phyloP scores from a whole-genome alignment of 768 basidiomycete genomes.

The Mycena olivaceomarginata region DNA sequence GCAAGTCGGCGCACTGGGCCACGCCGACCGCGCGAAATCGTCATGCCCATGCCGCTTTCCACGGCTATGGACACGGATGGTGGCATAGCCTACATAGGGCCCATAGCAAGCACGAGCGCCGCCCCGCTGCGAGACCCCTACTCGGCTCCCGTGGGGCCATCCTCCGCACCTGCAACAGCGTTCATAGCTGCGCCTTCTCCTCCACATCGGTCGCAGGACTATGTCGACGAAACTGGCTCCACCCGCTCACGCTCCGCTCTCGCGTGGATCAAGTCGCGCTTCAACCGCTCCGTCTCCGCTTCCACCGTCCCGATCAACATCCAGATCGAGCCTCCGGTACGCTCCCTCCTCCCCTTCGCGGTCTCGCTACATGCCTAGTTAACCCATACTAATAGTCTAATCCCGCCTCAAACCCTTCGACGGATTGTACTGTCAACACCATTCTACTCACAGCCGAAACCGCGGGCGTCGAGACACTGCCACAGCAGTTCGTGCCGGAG shows the following conservation, averaged over 20 bases:
- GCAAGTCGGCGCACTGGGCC: slow-evolving; percentile 39
- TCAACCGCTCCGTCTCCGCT: slow-evolving; percentile 55
- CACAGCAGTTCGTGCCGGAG: slow-evolving; percentile 39
- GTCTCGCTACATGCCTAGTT: background rate
- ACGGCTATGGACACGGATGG: slow-evolving; percentile 9
- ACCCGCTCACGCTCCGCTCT: slow-evolving; percentile 46
- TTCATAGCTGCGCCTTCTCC: background rate
- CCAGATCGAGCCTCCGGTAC: slow-evolving; percentile 68
- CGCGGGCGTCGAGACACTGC: slow-evolving; percentile 50
- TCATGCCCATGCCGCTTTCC: slow-evolving; percentile 50
- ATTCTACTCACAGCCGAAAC: slow-evolving; percentile 67
- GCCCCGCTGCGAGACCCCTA: background rate
- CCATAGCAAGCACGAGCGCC: background rate
- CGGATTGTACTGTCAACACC: slow-evolving; percentile 55
- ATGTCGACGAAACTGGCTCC: slow-evolving; percentile 1
- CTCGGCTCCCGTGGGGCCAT: background rate
- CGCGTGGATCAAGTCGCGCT: slow-evolving; percentile 50
- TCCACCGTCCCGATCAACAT: slow-evolving; percentile 62
- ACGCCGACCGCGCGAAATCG: slow-evolving; percentile 56
- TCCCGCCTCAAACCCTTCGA: slow-evolving; percentile 59
- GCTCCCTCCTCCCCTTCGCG: slow-evolving; percentile 36
- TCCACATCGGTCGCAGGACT: background rate
- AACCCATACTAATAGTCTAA: slow-evolving; percentile 58
- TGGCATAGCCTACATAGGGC: background rate
- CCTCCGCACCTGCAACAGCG: background rate